Evolutionary conservation across 768 basidiomycete genomes (phyloP).

Genomic region (Termitomyces sp.): DNA sequence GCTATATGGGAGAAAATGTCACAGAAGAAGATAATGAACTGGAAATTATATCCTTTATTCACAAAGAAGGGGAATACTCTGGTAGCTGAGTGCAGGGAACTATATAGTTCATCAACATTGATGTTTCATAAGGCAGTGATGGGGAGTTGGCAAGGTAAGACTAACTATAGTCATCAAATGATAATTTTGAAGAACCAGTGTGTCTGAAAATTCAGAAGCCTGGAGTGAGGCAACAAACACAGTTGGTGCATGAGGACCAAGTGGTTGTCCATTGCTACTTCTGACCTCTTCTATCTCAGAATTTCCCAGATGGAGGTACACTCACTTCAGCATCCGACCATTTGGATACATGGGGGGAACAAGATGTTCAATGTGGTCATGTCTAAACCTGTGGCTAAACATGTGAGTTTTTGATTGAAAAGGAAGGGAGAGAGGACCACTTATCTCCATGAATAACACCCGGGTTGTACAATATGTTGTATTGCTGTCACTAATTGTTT

Average conservation of each 20-base stretch:
- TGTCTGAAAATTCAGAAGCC: slow-evolving; percentile 11
- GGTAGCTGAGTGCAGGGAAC: too few relatives aligned
- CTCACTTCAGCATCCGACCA: slow-evolving; percentile 29
- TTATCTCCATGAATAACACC: slow-evolving; percentile 32
- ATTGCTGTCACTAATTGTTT: slow-evolving; percentile 22
- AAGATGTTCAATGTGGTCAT: slow-evolving; percentile 34
- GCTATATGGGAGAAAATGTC: too few relatives aligned
- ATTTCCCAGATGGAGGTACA: slow-evolving; percentile 24
- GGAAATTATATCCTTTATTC: too few relatives aligned
- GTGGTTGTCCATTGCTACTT: slow-evolving; percentile 17
- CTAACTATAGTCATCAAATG: slow-evolving; percentile 33
- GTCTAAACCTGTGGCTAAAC: slow-evolving; percentile 19
- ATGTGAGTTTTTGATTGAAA: neutral
- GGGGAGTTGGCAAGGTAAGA: slow-evolving; percentile 20
- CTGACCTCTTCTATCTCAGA: slow-evolving; percentile 25
- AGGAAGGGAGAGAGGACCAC: neutral
- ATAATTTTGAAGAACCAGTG: slow-evolving; percentile 26
- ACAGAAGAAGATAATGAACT: too few relatives aligned
- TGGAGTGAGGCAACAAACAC: slow-evolving; percentile 23
- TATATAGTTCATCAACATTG: slow-evolving; percentile 23
- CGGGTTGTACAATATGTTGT: slow-evolving; percentile 23
- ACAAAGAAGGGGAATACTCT: too few relatives aligned
- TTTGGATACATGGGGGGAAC: slow-evolving; percentile 18
- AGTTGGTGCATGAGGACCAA: slow-evolving; percentile 22
- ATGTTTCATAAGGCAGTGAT: slow-evolving; percentile 24